These are phyloP conservation scores for Peronospora belbahrii DNA, from an alignment of 352 stramenopile genomes.

Conservation along the genomic window DNA sequence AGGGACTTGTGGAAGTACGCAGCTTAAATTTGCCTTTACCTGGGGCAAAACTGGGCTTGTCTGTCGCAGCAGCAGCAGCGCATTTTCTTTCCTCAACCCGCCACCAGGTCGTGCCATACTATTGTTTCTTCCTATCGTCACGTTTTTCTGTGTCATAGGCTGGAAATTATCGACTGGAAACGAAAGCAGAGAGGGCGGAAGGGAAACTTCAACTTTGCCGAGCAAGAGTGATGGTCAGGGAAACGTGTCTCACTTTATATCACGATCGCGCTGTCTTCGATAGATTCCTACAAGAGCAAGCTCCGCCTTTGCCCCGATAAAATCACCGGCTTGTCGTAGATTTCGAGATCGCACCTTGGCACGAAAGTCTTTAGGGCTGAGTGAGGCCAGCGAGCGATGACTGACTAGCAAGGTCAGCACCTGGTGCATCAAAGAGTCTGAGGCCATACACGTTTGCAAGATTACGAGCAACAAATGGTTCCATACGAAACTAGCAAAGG, in stretches of 20 bases:
- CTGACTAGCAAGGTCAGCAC: slow-evolving; percentile 25
- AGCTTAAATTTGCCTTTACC: slow-evolving; percentile 25
- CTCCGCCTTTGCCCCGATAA: slow-evolving; percentile 33
- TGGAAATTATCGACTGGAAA: slow-evolving; percentile 23
- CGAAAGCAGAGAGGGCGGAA: not conserved
- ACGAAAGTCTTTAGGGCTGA: slow-evolving; percentile 53
- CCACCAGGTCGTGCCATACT: slow-evolving; percentile 15
- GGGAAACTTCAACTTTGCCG: slow-evolving; percentile 24
- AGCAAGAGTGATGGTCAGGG: slow-evolving; percentile 34
- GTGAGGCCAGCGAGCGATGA: slow-evolving; percentile 21
- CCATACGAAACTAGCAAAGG: slow-evolving; percentile 45
- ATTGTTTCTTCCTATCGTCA: not conserved
- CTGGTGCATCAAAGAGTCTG: not conserved
- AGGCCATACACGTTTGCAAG: slow-evolving; percentile 14
- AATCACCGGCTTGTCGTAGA: slow-evolving; percentile 29
- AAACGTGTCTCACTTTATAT: slow-evolving; percentile 16
- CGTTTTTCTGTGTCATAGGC: slow-evolving; percentile 3
- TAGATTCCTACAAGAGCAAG: slow-evolving; percentile 40
- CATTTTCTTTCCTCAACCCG: slow-evolving; percentile 4
- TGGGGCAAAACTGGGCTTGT: not conserved
- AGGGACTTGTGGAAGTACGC: slow-evolving; percentile 7
- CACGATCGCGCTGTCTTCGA: slow-evolving; percentile 32
- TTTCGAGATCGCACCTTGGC: slow-evolving; percentile 40
- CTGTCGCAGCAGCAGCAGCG: not conserved
- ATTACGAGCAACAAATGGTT: slow-evolving; percentile 33